A percentile compares a stretch with the other conserved stretches of the same genome.
phyloP scores from a whole-genome alignment of 2,329 filamentous ascomycete genomes.

The Alternaria arborescens region DNA sequence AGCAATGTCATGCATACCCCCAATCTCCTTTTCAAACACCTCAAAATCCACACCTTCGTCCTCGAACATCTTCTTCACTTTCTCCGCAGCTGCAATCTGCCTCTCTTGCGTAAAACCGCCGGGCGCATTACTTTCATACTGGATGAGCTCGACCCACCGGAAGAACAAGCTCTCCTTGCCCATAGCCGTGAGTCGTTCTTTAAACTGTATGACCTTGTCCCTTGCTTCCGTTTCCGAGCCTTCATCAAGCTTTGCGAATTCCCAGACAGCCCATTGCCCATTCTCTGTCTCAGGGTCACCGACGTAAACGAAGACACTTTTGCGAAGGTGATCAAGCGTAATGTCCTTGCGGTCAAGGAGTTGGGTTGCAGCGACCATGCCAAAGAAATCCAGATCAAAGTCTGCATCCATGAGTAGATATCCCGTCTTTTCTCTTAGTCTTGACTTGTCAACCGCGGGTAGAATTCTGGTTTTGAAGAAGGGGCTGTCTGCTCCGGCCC shows the following conservation, averaged over 20 bases:
- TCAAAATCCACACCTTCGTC: conserved; percentile 83
- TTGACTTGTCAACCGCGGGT: conserved; percentile 72
- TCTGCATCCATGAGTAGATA: conserved; percentile 85
- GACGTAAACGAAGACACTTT: conserved; percentile 63
- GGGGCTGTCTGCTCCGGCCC: conserved; percentile 61
- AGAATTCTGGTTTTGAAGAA: conserved; percentile 70
- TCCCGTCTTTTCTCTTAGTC: conserved; percentile 80
- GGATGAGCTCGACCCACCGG: conserved; percentile 90
- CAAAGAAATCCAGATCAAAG: conserved; percentile 87
- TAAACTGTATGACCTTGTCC: conserved; percentile 81
- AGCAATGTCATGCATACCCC: conserved; percentile 61
- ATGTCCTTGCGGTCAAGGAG: conserved; percentile 71
- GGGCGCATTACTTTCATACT: conserved; percentile 82
- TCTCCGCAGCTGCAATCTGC: conserved; percentile 74
- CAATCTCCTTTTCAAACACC: conserved; percentile 75
- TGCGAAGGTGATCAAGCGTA: conserved; percentile 72
- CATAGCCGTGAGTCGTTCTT: conserved; percentile 75
- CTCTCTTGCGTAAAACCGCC: conserved; percentile 79
- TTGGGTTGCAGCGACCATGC: conserved; percentile 77
- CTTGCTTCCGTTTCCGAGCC: conserved; percentile 68
- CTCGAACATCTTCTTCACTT: conserved; percentile 79
- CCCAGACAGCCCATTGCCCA: conserved; percentile 75
- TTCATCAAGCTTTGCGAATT: conserved; percentile 62
- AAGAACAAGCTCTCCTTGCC: conserved; percentile 92
- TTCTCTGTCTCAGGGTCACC: conserved; percentile 49